These are phyloP conservation scores for Arachis monticola DNA, from an alignment of 331 rosid genomes.

Conservation along the genomic window DNA sequence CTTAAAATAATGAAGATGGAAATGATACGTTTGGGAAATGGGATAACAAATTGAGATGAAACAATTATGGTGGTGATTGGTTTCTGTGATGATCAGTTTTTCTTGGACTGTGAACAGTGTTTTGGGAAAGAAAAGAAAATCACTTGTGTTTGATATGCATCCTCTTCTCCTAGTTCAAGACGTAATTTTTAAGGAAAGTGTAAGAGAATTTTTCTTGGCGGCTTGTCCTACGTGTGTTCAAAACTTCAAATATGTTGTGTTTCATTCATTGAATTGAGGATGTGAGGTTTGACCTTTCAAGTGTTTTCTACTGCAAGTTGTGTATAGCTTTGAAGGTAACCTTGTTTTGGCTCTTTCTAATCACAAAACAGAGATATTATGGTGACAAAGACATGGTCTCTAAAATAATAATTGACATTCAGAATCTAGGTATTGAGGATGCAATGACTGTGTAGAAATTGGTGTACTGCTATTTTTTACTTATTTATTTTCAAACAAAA, in stretches of 20 bases:
- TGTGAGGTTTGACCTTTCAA: constrained; percentile 34
- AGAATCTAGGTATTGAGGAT: constrained; percentile 22
- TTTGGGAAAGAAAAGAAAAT: constrained; percentile 15
- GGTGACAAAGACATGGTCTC: not conserved
- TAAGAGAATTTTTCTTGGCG: constrained; percentile 16
- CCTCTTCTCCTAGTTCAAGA: constrained; percentile 17
- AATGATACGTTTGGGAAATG: constrained; percentile 27
- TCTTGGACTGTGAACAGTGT: constrained; percentile 15
- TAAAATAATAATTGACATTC: constrained; percentile 27
- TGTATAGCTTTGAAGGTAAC: constrained; percentile 46
- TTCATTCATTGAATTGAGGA: constrained; percentile 10
- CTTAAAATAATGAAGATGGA: constrained; percentile 19
- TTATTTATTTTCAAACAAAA: too few species aligned
- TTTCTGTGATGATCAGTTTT: constrained; percentile 19
- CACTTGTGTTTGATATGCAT: constrained; percentile 24
- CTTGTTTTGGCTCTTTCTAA: constrained; percentile 24
- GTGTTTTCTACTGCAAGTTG: constrained; percentile 34
- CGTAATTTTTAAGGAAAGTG: not conserved
- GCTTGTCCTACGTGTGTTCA: not conserved
- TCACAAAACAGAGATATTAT: constrained; percentile 10
- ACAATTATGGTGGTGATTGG: constrained; percentile 25
- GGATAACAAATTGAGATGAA: not conserved
- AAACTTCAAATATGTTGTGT: constrained; percentile 12
- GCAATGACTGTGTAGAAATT: constrained; percentile 13
- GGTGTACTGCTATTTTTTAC: too few species aligned